Conservation (phyloP, 768 basidiomycete species). For the Tricholoma saponaceum region DNA sequence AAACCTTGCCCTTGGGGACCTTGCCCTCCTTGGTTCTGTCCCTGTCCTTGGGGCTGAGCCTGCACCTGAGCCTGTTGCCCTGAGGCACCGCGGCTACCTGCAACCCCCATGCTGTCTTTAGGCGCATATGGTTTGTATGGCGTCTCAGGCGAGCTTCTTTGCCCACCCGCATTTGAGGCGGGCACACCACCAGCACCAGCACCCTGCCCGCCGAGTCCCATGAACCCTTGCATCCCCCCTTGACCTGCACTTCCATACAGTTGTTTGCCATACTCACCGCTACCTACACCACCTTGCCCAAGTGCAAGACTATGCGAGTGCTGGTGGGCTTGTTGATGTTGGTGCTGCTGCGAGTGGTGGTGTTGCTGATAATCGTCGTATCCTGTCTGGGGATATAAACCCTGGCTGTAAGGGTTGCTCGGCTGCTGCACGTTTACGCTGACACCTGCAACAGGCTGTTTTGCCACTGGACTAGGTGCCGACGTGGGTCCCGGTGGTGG, state of each 20-base stretch:
- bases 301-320: conserved; percentile 44
- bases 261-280: conserved; percentile 41
- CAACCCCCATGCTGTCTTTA: conserved; percentile 57
- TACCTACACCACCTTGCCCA: conserved; percentile 35
- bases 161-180: conserved; percentile 40
- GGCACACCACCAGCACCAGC: conserved; percentile 30
- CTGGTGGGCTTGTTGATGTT: conserved; percentile 50
- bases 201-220: conserved; percentile 55
- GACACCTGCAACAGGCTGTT: conserved; percentile 54
- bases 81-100: conserved; percentile 39
- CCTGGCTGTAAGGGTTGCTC: conserved; percentile 58
- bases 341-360: conserved; percentile 42
- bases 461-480: conserved; percentile 60
- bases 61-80: conserved; percentile 40
- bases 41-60: conserved; percentile 49
- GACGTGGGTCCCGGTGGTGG: conserved; percentile 65
- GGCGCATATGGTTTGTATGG: conserved; percentile 73
- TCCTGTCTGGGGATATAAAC: conserved; percentile 56
- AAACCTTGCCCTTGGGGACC: conserved; percentile 49
- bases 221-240: conserved; percentile 66
- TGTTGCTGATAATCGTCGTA: conserved; percentile 52
- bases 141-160: conserved; percentile 62
- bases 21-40: conserved; percentile 35
- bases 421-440: conserved; percentile 44
- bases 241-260: conserved; percentile 44